These are phyloP conservation scores for Pezicula carpinea DNA, from an alignment of 2,329 filamentous ascomycete species.

Conservation along the genomic window DNA sequence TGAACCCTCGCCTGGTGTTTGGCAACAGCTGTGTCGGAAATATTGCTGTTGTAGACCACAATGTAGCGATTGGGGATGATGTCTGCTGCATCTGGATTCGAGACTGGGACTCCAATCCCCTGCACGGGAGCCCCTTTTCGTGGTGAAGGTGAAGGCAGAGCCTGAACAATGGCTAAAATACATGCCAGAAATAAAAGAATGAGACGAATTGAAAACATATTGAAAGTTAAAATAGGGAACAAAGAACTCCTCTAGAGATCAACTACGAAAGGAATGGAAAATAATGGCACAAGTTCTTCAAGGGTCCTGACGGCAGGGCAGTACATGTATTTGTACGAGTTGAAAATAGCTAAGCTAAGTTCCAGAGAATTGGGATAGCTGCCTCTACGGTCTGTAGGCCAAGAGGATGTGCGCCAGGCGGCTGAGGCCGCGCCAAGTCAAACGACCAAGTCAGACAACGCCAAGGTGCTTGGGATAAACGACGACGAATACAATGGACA, in stretches of 20 bases:
- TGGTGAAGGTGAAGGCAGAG: not conserved
- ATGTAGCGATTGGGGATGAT: constrained; percentile 55
- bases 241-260: not conserved
- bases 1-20: constrained; percentile 45
- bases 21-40: constrained; percentile 42
- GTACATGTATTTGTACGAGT: no score
- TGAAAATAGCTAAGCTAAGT: no score
- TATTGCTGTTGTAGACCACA: constrained; percentile 56
- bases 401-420: no score
- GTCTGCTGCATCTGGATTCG: constrained; percentile 43
- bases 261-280: constrained; percentile 1
- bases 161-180: constrained; percentile 3
- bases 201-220: constrained; percentile 6
- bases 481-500: no score
- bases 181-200: constrained; percentile 7
- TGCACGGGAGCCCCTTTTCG: constrained; percentile 6
- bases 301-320: no score
- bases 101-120: constrained; percentile 40
- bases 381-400: no score
- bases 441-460: no score
- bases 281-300: not conserved
- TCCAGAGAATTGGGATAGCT: no score
- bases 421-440: no score
- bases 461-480: no score
- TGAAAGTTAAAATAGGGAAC: constrained; percentile 1